These are phyloP conservation scores for Picochlorum sp. DNA, from an alignment of 139 green algal species.

Conservation along the genomic window DNA sequence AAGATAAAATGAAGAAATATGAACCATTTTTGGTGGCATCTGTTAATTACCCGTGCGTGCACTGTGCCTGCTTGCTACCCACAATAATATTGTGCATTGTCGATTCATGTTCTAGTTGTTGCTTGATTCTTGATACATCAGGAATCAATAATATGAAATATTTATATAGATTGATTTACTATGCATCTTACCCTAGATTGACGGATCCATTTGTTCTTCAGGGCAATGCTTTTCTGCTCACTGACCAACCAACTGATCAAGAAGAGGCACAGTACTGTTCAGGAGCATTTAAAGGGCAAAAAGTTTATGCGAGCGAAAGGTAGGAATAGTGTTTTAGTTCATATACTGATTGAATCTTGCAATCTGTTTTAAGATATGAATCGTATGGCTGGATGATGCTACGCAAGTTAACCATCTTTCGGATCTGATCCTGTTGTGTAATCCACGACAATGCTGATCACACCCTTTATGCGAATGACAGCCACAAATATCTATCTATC, in stretches of 20 bases:
- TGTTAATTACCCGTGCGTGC: slow-evolving; percentile 59
- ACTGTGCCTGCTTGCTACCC: not conserved
- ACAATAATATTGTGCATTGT: too few relatives aligned
- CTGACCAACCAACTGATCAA: slow-evolving; percentile 66
- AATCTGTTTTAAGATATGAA: too few relatives aligned
- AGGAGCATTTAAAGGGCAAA: slow-evolving; percentile 57
- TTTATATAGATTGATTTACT: too few relatives aligned
- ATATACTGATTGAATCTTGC: not conserved
- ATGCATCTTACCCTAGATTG: too few relatives aligned
- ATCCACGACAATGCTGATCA: slow-evolving; percentile 1
- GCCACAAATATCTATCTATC: not conserved
- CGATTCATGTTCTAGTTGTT: too few relatives aligned
- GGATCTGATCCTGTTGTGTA: not conserved
- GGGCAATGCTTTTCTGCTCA: slow-evolving; percentile 62
- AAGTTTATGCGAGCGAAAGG: slow-evolving; percentile 41
- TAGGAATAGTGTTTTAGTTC: slow-evolving; percentile 1
- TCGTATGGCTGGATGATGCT: slow-evolving; percentile 1
- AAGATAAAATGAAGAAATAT: slow-evolving; percentile 40
- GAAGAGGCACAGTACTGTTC: slow-evolving; percentile 43
- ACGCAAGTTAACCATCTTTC: slow-evolving; percentile 2
- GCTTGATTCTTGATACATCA: too few relatives aligned
- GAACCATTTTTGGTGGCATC: slow-evolving; percentile 60
- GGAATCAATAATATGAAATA: too few relatives aligned
- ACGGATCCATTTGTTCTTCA: too few relatives aligned
- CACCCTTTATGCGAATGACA: not conserved